phyloP scores from a whole-genome alignment of 192 early-diverging fungal species.

The Podila minutissima region DNA sequence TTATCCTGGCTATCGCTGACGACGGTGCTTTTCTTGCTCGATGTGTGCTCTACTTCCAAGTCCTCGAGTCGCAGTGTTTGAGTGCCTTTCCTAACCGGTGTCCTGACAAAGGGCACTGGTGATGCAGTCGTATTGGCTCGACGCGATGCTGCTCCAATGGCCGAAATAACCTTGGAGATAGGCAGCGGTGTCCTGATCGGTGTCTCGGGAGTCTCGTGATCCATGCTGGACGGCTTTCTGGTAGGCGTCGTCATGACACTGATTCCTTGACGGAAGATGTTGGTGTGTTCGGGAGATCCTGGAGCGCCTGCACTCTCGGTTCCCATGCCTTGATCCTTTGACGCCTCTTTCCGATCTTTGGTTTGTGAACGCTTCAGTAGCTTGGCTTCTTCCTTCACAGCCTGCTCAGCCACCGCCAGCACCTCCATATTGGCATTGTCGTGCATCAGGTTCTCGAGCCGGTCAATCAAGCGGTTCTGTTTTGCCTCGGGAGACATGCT shows the following conservation, averaged over 20 bases:
- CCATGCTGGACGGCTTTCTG: neutral
- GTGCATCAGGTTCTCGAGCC: conserved; percentile 39
- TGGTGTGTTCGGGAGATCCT: neutral
- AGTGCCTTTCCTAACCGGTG: conserved; percentile 18
- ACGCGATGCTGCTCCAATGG: conserved; percentile 42
- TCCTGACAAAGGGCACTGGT: conserved; percentile 27
- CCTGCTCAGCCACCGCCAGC: conserved; percentile 33
- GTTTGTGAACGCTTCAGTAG: conserved; percentile 21
- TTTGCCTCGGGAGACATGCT: conserved; percentile 16
- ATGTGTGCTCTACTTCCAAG: conserved; percentile 2
- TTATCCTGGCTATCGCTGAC: neutral
- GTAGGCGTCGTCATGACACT: neutral
- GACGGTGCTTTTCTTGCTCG: neutral
- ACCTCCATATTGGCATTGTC: conserved; percentile 26
- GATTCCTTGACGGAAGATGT: neutral
- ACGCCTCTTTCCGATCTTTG: conserved; percentile 20
- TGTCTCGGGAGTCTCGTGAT: neutral
- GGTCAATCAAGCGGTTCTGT: conserved; percentile 22
- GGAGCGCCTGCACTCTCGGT: neutral
- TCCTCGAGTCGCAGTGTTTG: conserved; percentile 17
- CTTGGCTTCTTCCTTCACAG: conserved; percentile 25
- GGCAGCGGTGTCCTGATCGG: conserved; percentile 24
- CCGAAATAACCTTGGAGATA: conserved; percentile 40
- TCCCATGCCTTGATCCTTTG: neutral
- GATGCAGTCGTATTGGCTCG: conserved; percentile 15